Evolutionary conservation across 371 early-diverging fungal genomes (phyloP).

Genomic region (Massospora cicadina): DNA sequence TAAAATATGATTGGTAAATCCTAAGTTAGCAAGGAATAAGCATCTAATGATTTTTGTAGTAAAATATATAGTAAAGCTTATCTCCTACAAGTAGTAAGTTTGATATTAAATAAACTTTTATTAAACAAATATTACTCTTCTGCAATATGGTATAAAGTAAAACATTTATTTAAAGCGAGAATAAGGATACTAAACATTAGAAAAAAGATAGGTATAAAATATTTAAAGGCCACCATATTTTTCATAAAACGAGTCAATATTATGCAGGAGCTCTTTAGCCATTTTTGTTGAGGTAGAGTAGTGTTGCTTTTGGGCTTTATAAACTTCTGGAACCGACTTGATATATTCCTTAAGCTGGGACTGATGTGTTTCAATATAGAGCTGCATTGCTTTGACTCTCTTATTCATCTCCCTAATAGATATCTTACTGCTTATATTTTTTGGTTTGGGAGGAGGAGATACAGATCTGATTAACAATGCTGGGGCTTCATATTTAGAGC

Average conservation of each 20-base stretch:
- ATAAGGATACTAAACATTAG: too few relatives aligned
- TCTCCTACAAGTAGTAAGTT: too few relatives aligned
- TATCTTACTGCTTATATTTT: not conserved
- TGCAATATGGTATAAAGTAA: too few relatives aligned
- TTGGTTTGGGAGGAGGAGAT: slow-evolving; percentile 6
- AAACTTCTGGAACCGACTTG: not conserved
- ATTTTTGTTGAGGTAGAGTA: not conserved
- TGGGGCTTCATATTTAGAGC: not conserved
- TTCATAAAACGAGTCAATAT: not conserved
- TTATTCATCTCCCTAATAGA: slow-evolving; percentile 7
- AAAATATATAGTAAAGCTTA: too few relatives aligned
- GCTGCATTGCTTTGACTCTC: not conserved
- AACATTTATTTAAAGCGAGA: too few relatives aligned
- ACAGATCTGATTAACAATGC: not conserved
- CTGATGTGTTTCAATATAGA: not conserved
- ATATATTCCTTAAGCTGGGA: slow-evolving; percentile 1
- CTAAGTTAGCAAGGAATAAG: too few relatives aligned
- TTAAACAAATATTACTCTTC: too few relatives aligned
- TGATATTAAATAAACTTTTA: too few relatives aligned
- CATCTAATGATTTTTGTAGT: too few relatives aligned
- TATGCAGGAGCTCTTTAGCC: not conserved
- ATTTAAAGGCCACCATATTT: not conserved
- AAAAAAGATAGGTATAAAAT: not conserved
- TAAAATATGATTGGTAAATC: too few relatives aligned
- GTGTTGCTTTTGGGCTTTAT: not conserved